These are phyloP conservation scores for Pythium sp. DNA, from an alignment of 352 stramenopile species.

Conservation along the genomic window DNA sequence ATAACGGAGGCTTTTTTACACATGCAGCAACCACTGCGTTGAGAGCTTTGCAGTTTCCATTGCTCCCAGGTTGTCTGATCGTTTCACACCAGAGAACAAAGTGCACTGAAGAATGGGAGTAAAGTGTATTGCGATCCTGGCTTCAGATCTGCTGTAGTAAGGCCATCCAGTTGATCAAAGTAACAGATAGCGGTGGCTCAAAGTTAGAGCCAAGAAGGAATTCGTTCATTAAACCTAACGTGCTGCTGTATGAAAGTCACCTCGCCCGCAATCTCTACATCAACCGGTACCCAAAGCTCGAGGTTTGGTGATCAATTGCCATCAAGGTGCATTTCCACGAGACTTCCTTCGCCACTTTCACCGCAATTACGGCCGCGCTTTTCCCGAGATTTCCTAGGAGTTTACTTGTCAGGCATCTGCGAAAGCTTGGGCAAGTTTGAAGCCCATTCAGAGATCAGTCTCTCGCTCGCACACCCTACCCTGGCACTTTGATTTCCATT, in stretches of 20 bases:
- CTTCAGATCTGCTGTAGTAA: too few relatives aligned
- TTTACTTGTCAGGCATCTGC: not conserved
- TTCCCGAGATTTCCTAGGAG: not conserved
- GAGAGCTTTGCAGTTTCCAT: too few relatives aligned
- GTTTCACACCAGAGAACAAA: too few relatives aligned
- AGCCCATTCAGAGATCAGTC: not conserved
- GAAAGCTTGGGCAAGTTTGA: not conserved
- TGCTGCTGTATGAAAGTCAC: not conserved
- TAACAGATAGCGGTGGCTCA: too few relatives aligned
- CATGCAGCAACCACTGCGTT: too few relatives aligned
- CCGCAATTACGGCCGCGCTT: not conserved
- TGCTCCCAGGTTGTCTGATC: too few relatives aligned
- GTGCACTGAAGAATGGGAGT: too few relatives aligned
- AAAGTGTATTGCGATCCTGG: too few relatives aligned
- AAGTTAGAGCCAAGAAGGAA: too few relatives aligned
- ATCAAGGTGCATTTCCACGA: not conserved
- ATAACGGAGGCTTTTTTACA: too few relatives aligned
- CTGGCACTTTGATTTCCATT: not conserved
- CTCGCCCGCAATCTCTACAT: not conserved
- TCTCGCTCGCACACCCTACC: not conserved
- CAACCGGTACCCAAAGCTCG: not conserved
- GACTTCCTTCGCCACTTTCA: not conserved
- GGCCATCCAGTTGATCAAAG: too few relatives aligned
- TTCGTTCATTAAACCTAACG: not conserved
- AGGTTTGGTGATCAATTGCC: not conserved